Evolutionary conservation across 1,284 basidiomycete genomes (phyloP).

Genomic region (Gastroboletus turbinatus): DNA sequence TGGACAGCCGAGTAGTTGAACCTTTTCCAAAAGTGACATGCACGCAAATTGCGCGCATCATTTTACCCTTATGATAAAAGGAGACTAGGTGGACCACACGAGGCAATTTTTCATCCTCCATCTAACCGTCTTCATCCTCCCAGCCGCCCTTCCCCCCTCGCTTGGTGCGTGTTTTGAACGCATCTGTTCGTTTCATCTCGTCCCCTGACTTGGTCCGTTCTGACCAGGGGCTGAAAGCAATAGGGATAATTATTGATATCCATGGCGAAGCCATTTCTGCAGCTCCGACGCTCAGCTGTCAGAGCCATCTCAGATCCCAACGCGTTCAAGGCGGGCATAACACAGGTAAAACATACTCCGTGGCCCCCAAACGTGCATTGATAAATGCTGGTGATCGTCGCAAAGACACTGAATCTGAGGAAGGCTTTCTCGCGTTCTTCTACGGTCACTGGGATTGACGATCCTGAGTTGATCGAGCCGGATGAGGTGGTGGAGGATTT

Average conservation of each 20-base stretch:
- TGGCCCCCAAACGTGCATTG: background rate
- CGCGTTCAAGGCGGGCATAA: background rate
- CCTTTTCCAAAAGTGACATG: background rate
- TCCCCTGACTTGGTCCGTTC: background rate
- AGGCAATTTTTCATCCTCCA: background rate
- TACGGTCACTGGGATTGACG: background rate
- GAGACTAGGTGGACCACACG: too few species aligned
- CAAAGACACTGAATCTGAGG: background rate
- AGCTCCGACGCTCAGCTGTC: constrained; percentile 19
- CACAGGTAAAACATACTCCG: constrained; percentile 1
- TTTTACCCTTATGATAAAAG: background rate
- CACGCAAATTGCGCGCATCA: too few species aligned
- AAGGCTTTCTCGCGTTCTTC: background rate
- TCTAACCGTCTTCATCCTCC: background rate
- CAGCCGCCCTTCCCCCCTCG: background rate
- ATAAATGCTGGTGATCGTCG: background rate
- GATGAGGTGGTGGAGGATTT: background rate
- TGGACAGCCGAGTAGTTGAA: background rate
- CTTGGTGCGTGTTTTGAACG: background rate
- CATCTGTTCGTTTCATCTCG: background rate
- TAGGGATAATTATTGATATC: background rate
- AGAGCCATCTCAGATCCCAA: constrained; percentile 20
- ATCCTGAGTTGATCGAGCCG: background rate
- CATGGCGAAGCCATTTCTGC: constrained; percentile 12
- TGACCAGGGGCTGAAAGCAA: background rate